Conservation (phyloP, 495 filamentous ascomycete species). For the Physcia stellaris region DNA sequence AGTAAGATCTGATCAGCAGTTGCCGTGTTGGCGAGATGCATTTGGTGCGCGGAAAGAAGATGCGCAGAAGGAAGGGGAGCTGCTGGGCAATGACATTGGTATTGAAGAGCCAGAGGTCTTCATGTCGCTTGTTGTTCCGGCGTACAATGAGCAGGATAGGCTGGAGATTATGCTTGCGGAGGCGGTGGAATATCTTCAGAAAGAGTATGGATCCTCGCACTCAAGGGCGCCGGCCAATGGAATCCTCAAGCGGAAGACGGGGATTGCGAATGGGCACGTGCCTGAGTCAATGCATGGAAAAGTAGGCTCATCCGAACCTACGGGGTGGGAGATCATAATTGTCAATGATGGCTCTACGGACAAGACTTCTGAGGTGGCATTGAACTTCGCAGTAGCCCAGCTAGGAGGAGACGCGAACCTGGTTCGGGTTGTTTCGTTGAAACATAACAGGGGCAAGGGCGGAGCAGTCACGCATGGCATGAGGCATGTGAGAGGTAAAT, state of each 20-base stretch:
- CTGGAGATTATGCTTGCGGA: slow-evolving; percentile 77
- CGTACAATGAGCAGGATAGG: slow-evolving; percentile 85
- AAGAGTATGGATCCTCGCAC: slow-evolving; percentile 47
- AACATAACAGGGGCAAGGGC: slow-evolving; percentile 81
- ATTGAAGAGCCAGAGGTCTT: slow-evolving; percentile 43
- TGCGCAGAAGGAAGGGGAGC: slow-evolving; percentile 17
- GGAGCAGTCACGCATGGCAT: slow-evolving; percentile 92
- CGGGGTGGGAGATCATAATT: slow-evolving; percentile 89
- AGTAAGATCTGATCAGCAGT: slow-evolving; percentile 39
- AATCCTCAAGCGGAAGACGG: slow-evolving; percentile 4
- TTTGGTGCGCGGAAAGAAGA: slow-evolving; percentile 24
- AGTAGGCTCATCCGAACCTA: slow-evolving; percentile 4
- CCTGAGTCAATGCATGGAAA: slow-evolving; percentile 9
- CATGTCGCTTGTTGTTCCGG: slow-evolving; percentile 85
- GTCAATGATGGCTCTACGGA: slow-evolving; percentile 90
- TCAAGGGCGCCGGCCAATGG: slow-evolving; percentile 12
- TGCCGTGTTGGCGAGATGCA: slow-evolving; percentile 77
- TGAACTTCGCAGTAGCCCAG: slow-evolving; percentile 54
- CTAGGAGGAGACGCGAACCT: slow-evolving; percentile 42
- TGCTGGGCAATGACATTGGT: slow-evolving; percentile 22
- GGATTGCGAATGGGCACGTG: slow-evolving; percentile 17
- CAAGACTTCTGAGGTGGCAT: slow-evolving; percentile 62
- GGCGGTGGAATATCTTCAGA: slow-evolving; percentile 72
- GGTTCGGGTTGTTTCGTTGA: slow-evolving; percentile 64
- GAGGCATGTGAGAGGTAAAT: slow-evolving; percentile 76